Base-by-base conservation (phyloP, 2,329 filamentous ascomycete species). In the Alternaria ventricosa region DNA sequence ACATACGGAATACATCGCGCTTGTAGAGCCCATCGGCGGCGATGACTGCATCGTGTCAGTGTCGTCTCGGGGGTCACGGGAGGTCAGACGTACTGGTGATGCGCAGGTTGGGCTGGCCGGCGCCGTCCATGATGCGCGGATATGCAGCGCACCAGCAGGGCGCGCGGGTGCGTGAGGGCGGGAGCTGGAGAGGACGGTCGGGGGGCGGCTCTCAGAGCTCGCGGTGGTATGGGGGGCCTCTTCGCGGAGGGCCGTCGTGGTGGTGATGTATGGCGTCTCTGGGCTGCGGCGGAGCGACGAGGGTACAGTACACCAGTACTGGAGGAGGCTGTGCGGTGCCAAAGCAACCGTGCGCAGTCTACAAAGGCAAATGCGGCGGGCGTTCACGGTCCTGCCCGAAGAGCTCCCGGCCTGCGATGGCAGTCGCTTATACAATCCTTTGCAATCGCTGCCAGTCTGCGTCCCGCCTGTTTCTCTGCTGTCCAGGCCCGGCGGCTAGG, bases 21-120 rank as follows among this genome's bases (percentile, higher is more conserved):
- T 98, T 99, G 87, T 97, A 98, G 71, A 99, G 87, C 65, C 96
- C 96, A 87, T 99, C 96, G 74, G 96, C 96, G 74, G 96, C 96
- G 85, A 99, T 97, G 84, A 99, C 96, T 98, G 73, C 53, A 22
- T 3, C 5, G 1, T 65, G 76, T 81, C 67, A 80, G 78, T 53
- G 53, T 63, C 43, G 44, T 44, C 49, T 15, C 11, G 12, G 20
- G 63, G 62, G 55, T 50, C 55, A 25, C 28, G 44, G 59, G 30
- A 41, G 66, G 66, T 44, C 61, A 65, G 60, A 80, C 88, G 80
- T 88, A 97, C 95, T 97, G 75, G 94, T 97, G 73, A 98, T 89
- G 83, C 95, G 90, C 78, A 98, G 86, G 84, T 97, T 98, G 78
- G 93, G 89, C 84, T 82, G 80, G 65, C 91, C 74, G 62, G 81